A percentile compares a stretch with the other conserved stretches of the same genome.
These are phyloP conservation scores for Stachybotrys elegans DNA, from an alignment of 2,329 filamentous ascomycete species.

Conservation along the genomic window DNA sequence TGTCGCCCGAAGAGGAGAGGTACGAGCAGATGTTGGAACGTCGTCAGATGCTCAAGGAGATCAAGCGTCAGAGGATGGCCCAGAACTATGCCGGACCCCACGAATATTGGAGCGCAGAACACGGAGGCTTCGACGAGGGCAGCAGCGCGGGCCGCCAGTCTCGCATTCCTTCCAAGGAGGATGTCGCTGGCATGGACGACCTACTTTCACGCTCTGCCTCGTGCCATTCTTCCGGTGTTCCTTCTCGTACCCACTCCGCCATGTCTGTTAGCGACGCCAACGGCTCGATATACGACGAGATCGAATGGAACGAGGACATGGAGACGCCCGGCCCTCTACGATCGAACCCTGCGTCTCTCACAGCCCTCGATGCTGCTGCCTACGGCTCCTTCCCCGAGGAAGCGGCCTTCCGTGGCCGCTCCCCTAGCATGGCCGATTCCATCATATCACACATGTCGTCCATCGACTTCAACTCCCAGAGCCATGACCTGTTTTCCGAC, in stretches of 20 bases:
- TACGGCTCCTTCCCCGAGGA: slow-evolving; percentile 66
- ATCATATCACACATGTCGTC: slow-evolving; percentile 66
- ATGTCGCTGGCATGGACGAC: slow-evolving; percentile 30
- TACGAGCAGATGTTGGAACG: slow-evolving; percentile 56
- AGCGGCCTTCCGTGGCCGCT: slow-evolving; percentile 56
- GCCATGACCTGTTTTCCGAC: slow-evolving; percentile 68
- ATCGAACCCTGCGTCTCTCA: slow-evolving; percentile 45
- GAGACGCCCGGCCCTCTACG: slow-evolving; percentile 48
- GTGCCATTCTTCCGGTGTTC: slow-evolving; percentile 38
- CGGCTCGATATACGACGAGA: slow-evolving; percentile 29
- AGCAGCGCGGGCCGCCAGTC: slow-evolving; percentile 32
- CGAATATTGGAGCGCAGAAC: slow-evolving; percentile 80
- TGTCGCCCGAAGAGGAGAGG: slow-evolving; percentile 54
- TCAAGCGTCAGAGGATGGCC: slow-evolving; percentile 51
- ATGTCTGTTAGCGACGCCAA: slow-evolving; percentile 29
- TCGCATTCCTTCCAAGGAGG: slow-evolving; percentile 36
- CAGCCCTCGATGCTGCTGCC: slow-evolving; percentile 72
- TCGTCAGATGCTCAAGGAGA: slow-evolving; percentile 51
- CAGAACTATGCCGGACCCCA: slow-evolving; percentile 46
- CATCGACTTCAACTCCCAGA: slow-evolving; percentile 51
- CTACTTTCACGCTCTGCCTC: slow-evolving; percentile 33
- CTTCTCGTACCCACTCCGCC: slow-evolving; percentile 42
- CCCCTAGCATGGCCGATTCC: slow-evolving; percentile 77
- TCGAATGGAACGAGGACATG: slow-evolving; percentile 44
- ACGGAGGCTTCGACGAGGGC: slow-evolving; percentile 58